phyloP scores from a whole-genome alignment of 495 filamentous ascomycete genomes.

The Haplographium delicatum region DNA sequence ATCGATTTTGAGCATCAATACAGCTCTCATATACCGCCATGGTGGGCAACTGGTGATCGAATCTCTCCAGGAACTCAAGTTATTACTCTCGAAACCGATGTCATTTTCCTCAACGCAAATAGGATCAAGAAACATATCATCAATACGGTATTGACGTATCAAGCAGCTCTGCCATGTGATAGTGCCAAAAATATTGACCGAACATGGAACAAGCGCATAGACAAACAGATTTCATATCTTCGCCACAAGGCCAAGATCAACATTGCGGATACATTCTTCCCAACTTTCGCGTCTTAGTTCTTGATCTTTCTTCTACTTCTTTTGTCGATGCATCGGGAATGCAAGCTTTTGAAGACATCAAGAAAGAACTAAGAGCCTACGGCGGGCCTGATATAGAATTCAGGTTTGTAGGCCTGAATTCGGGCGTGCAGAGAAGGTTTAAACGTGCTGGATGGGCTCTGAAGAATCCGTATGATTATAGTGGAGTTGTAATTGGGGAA shows the following conservation, averaged over 20 bases:
- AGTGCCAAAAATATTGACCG: not conserved
- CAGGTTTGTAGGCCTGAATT: constrained; percentile 27
- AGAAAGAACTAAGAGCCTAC: not conserved
- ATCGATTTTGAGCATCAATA: constrained; percentile 8
- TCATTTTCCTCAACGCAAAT: constrained; percentile 11
- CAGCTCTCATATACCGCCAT: not conserved
- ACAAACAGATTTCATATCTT: constrained; percentile 7
- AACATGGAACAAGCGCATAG: constrained; percentile 6
- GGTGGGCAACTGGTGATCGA: constrained; percentile 1
- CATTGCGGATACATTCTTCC: constrained; percentile 3
- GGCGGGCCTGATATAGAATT: constrained; percentile 20
- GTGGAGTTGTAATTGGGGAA: not conserved
- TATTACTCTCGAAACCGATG: constrained; percentile 5
- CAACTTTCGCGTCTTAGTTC: constrained; percentile 8
- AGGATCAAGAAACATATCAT: constrained; percentile 8
- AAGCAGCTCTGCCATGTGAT: not conserved
- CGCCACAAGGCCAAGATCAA: not conserved
- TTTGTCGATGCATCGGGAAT: constrained; percentile 15
- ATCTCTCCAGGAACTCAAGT: constrained; percentile 13
- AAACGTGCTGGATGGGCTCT: constrained; percentile 28
- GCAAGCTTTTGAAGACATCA: constrained; percentile 4
- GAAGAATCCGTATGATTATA: constrained; percentile 24
- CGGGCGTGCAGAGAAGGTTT: constrained; percentile 26
- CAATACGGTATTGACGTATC: constrained; percentile 1
- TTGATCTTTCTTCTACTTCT: constrained; percentile 8